Evolutionary conservation across 352 stramenopile genomes (phyloP).

Genomic region (Achlya hypogyna): DNA sequence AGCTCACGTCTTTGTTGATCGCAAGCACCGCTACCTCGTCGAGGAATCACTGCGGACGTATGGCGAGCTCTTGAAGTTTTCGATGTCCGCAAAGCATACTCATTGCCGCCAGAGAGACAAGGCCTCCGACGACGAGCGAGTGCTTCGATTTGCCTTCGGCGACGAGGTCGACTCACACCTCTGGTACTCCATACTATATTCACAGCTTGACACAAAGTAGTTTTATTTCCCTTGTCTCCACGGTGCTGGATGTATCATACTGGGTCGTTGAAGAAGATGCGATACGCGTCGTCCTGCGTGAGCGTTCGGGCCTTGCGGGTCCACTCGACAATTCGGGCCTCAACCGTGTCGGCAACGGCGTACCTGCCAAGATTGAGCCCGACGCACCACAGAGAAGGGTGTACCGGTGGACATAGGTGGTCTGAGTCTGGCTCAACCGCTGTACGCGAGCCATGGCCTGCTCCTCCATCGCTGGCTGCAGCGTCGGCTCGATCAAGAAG

Average conservation of each 20-base stretch:
- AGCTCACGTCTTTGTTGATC: too few species aligned
- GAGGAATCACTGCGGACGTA: too few species aligned
- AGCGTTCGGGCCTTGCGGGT: not conserved
- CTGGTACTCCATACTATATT: too few species aligned
- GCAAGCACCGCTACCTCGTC: too few species aligned
- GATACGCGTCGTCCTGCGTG: not conserved
- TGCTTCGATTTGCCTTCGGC: too few species aligned
- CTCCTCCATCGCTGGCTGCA: slow-evolving; percentile 9
- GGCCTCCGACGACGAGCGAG: too few species aligned
- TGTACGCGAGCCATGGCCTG: slow-evolving; percentile 19
- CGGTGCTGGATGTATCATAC: not conserved
- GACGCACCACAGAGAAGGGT: too few species aligned
- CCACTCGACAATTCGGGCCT: not conserved
- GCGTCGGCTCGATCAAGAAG: slow-evolving; percentile 17
- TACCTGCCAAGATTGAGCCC: not conserved
- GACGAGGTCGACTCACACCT: too few species aligned
- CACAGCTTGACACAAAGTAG: not conserved
- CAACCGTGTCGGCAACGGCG: not conserved
- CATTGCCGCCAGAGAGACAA: too few species aligned
- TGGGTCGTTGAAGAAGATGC: not conserved
- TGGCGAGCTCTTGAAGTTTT: too few species aligned
- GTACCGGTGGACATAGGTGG: slow-evolving; percentile 19
- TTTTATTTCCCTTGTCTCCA: too few species aligned
- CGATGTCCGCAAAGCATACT: too few species aligned
- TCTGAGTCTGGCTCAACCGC: slow-evolving; percentile 9